Evolutionary conservation across 2,329 filamentous ascomycete species (phyloP).

Genomic region (Elsinoe perseae): DNA sequence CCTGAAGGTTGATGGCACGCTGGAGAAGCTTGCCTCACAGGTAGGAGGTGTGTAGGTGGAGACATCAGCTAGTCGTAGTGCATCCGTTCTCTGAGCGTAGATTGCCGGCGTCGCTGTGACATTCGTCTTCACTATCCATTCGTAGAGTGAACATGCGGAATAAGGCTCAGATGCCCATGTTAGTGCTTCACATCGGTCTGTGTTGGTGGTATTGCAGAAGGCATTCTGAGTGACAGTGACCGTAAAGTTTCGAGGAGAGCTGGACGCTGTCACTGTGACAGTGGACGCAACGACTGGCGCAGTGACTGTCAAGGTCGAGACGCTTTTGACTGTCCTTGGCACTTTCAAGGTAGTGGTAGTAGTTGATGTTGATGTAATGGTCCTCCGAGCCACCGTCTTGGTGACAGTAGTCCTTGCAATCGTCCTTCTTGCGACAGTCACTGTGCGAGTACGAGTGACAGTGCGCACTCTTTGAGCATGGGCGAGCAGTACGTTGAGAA

Average conservation of each 20-base stretch:
- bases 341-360: background rate
- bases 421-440: background rate
- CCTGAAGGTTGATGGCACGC: background rate
- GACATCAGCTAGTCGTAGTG: background rate
- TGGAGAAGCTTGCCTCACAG: background rate
- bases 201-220: background rate
- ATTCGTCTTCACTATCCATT: background rate
- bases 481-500: background rate
- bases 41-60: background rate
- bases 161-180: background rate
- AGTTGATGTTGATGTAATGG: background rate
- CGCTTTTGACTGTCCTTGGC: background rate
- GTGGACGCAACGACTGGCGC: background rate
- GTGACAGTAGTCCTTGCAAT: background rate
- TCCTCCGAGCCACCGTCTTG: background rate
- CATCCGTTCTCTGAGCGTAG: background rate
- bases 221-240: background rate
- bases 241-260: background rate
- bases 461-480: background rate
- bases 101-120: background rate
- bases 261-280: background rate
- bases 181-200: background rate
- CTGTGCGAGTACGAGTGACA: background rate
- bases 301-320: background rate
- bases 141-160: background rate